Base-by-base conservation (phyloP, 1,139 yeast species). In the Yamadazyma triangularis region DNA sequence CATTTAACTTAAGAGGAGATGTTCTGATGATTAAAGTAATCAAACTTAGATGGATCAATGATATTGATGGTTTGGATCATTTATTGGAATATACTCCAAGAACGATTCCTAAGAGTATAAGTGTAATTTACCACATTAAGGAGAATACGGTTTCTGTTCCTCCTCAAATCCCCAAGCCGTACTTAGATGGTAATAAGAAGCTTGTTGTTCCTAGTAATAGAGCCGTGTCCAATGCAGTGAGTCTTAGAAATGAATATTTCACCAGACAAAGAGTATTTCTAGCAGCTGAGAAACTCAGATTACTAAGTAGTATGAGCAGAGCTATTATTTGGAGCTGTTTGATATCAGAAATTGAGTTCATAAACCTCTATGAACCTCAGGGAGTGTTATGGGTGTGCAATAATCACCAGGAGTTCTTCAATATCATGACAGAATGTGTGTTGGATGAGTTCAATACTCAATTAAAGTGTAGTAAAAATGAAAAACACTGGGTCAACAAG, bases 151-250 rank as follows among this genome's bases (percentile, higher is more conserved):
- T 45, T 3, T 32, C 40, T 2, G 39, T 53, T 14, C 72, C 73
- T 16, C 64, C 71, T 3, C 58, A 53, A 7, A 39, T 65, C 7
- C 76, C 76, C 2, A 54, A 51, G 26, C 73, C 74, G 0, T 68
- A 53, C 36, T 45, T 70, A 29, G 64, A 63, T 33, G 60, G 58
- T 3, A 64, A 66, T 26, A 62, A 60, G 28, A 51, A 47, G 20
- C 43, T 69, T 2, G 53, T 54, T 8, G 51, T 56, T 5, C 76
- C 76, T 0, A 52, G 51, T 2, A 52, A 58, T 27, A 48, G 45
- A 26, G 64, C 61, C 33, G 48, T 60, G 2, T 57, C 54, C 14
- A 35, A 40, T 15, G 59, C 50, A 0, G 35, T 59, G 8, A 48
- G 55, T 0, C 38, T 51, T 6, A 44, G 70, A 24, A 59, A 62